Evolutionary conservation across 495 filamentous ascomycete species (phyloP), one percentile per base, ranked within the genome.

Genomic region (Cryomyces minteri): DNA sequence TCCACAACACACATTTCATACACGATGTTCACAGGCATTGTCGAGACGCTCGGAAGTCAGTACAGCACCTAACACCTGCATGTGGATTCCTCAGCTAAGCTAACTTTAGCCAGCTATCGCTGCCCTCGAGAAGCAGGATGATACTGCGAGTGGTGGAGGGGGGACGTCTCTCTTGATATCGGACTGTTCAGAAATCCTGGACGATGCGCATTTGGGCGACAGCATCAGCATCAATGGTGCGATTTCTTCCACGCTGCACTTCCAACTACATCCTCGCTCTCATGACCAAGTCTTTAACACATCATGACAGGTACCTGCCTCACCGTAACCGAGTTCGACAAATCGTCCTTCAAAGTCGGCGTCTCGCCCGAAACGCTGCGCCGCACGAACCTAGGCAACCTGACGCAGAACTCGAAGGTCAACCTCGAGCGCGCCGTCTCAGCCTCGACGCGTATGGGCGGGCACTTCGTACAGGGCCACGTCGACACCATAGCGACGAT

Each of bases 351-450:
- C 79, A 92, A 81, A 49, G 87, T 96, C 51, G 88, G 90, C 61
- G 78, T 94, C 52, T 85, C 90, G 3, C 90, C 92, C 52, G 90
- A 99, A 63, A 96, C 92, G 6, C 81, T 99, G 29, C 88, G 90
- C 12, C 79, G 90, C 37, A 99, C 92, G 32, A 94, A 94, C 64
- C 82, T 99, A 9, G 86, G 86, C 43, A 69, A 68, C 18, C 66
- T 94, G 11, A 49, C 59, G 45, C 57, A 67, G 5, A 51, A 65
- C 34, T 72, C 69, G 5, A 62, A 58, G 31, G 88, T 96, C 43
- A 96, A 98, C 63, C 82, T 98, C 31, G 90, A 98, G 65, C 77
- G 90, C 7, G 88, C 90, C 4, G 87, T 95, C 43, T 79, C 77
- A 3, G 83, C 84, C 0, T 71, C 77, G 47, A 94, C 88, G 41